A percentile compares a stretch with the other conserved stretches of the same genome.
Evolutionary conservation across 75 land plant genomes (phyloP).

Genomic region (Selaginella moellendorffii): DNA sequence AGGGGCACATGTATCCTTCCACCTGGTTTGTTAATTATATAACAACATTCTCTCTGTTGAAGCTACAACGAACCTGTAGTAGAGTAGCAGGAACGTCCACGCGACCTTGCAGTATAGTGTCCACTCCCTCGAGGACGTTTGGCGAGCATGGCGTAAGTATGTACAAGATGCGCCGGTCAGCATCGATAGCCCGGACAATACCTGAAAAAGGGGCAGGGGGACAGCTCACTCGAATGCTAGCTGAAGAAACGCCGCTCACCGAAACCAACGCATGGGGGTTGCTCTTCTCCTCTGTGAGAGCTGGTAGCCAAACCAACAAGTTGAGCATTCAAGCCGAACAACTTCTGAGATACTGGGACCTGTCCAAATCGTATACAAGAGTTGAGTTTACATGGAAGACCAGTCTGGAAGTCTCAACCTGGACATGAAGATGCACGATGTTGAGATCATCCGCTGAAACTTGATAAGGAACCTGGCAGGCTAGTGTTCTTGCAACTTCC

Average conservation of each 20-base stretch:
- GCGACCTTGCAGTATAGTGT: slow-evolving; percentile 63
- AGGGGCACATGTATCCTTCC: slow-evolving; percentile 17
- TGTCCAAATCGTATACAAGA: neutral
- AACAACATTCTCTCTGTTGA: neutral
- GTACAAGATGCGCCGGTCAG: slow-evolving; percentile 36
- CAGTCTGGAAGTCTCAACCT: slow-evolving; percentile 25
- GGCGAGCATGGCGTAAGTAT: slow-evolving; percentile 63
- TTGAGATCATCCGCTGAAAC: slow-evolving; percentile 39
- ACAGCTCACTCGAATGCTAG: too few species aligned
- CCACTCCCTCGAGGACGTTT: slow-evolving; percentile 42
- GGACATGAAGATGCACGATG: slow-evolving; percentile 51
- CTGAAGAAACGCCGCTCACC: slow-evolving; percentile 36
- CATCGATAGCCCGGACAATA: slow-evolving; percentile 66
- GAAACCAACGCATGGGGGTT: slow-evolving; percentile 50
- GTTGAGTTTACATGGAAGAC: neutral
- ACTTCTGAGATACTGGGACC: slow-evolving; percentile 24
- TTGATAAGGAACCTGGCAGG: slow-evolving; percentile 15
- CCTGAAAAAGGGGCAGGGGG: slow-evolving; percentile 41
- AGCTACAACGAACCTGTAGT: slow-evolving; percentile 42
- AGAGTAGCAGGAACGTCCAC: slow-evolving; percentile 52
- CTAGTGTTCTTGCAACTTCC: slow-evolving; percentile 17
- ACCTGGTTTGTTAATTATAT: slow-evolving; percentile 10
- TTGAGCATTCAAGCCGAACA: slow-evolving; percentile 55
- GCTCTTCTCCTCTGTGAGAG: slow-evolving; percentile 5
- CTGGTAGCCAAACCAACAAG: slow-evolving; percentile 52